Conservation (phyloP, 2,329 filamentous ascomycete genomes). For the Cercospora sp. region DNA sequence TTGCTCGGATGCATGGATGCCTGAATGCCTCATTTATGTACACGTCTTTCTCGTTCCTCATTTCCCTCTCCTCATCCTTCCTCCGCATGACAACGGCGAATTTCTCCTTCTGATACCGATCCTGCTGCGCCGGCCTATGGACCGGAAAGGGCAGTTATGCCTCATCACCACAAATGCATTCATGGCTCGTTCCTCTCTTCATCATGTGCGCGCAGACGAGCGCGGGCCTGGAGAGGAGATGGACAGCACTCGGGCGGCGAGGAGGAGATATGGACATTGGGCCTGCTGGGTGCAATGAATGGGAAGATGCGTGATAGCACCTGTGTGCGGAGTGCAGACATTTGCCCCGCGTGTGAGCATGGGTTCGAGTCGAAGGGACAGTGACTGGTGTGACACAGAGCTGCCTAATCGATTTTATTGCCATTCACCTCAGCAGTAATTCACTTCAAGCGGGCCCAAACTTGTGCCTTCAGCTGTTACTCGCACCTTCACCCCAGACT, state of each 20-base stretch:
- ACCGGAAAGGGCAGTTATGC: not conserved
- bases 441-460: not conserved
- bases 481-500: not conserved
- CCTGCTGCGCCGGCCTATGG: not conserved
- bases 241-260: not conserved
- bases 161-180: not conserved
- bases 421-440: not conserved
- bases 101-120: not conserved
- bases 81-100: not conserved
- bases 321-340: not conserved
- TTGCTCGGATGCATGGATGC: too few species aligned
- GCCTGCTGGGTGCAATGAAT: not conserved
- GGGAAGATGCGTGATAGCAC: not conserved
- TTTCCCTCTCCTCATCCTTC: not conserved
- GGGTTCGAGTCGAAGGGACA: not conserved
- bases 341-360: not conserved
- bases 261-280: not conserved
- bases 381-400: not conserved
- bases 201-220: not conserved
- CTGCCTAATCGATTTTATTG: not conserved
- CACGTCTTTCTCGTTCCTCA: too few species aligned
- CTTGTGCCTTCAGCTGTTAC: not conserved
- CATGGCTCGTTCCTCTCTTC: not conserved
- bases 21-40: too few species aligned
- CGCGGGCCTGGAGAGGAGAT: not conserved